Evolutionary conservation across 1,284 basidiomycete genomes (phyloP).

Genomic region (Papiliotrema fonsecae): DNA sequence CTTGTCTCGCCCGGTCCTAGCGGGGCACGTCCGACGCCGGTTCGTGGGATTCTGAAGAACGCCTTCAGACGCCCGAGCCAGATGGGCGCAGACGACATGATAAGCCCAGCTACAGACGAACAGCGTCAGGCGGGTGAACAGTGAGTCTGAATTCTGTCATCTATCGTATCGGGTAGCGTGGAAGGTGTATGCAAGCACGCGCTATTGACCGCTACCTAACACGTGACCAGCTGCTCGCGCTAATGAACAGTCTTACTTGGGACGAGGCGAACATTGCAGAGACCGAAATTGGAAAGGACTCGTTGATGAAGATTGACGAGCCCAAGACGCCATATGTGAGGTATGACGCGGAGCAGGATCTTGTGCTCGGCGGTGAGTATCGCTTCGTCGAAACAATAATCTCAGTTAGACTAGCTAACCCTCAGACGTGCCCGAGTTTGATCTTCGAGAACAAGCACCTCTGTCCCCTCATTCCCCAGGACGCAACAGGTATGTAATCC

Average conservation of each 20-base stretch:
- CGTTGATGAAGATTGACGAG: slow-evolving; percentile 92
- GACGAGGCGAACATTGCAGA: slow-evolving; percentile 85
- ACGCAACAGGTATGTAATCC: slow-evolving; percentile 18
- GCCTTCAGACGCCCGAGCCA: slow-evolving; percentile 20
- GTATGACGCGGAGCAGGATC: slow-evolving; percentile 78
- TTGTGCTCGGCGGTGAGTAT: slow-evolving; percentile 57
- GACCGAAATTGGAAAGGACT: slow-evolving; percentile 87
- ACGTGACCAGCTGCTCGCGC: not conserved
- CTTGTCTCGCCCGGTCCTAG: slow-evolving; percentile 16
- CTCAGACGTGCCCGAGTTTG: slow-evolving; percentile 56
- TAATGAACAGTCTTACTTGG: slow-evolving; percentile 63
- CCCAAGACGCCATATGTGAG: slow-evolving; percentile 94
- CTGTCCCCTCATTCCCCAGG: slow-evolving; percentile 13
- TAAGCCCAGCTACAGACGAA: slow-evolving; percentile 3
- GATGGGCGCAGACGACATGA: slow-evolving; percentile 2
- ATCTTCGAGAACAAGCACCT: slow-evolving; percentile 24
- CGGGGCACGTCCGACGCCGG: slow-evolving; percentile 29
- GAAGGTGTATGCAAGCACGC: no score
- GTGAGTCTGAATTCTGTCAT: no score
- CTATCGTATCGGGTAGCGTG: no score
- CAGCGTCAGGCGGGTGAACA: slow-evolving; percentile 12
- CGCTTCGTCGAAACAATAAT: not conserved
- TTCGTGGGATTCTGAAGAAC: slow-evolving; percentile 46
- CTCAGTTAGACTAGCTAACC: not conserved
- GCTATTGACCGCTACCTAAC: no score